Evolutionary conservation across 768 basidiomycete genomes (phyloP), one percentile per base, ranked within the genome.

Genomic region (Mrakia blollopis): DNA sequence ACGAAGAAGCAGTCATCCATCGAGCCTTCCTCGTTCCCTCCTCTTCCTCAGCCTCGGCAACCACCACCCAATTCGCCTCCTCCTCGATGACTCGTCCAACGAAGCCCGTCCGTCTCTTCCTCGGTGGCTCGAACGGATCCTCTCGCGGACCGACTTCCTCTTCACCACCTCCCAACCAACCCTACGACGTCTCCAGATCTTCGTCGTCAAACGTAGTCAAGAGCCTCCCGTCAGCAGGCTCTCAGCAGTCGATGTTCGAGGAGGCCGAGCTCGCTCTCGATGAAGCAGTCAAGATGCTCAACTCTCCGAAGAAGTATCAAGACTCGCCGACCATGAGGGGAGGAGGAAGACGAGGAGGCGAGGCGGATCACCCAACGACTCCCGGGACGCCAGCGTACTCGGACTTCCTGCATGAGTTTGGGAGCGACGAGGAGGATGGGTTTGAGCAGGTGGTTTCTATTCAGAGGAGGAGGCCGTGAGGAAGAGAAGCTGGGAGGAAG

Each of bases 331-430:
- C 35, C 13, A 39, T 32, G 47, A 50, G 47, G 18, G 47, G 47
- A 18, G 47, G 47, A 50, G 47, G 47, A 50, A 18, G 47, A 21
- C 16, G 14, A 16, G 47, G 16, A 21, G 47, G 21, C 18, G 25
- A 41, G 35, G 65, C 18, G 39, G 65, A 68, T 32, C 65, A 68
- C 18, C 65, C 65, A 0, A n/a, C 39, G 35, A 68, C 65, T 0
- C 65, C 65, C n/a, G 65, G 35, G 35, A 68, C 65, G 65, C 65
- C 65, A 8, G 65, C 65, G 39, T 68, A 68, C 65, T 68, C 65
- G 18, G 65, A 68, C 65, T 68, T 68, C 13, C 37, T 68, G 65
- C 65, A 68, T 41, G 18, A 68, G 65, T 68, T 39, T 16, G 65
- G 65, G 39, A 41, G 65, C 35, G 65, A 68, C 35, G 65, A 68